Conservation (phyloP, 345 rosid species). For the Jatropha curcas region DNA sequence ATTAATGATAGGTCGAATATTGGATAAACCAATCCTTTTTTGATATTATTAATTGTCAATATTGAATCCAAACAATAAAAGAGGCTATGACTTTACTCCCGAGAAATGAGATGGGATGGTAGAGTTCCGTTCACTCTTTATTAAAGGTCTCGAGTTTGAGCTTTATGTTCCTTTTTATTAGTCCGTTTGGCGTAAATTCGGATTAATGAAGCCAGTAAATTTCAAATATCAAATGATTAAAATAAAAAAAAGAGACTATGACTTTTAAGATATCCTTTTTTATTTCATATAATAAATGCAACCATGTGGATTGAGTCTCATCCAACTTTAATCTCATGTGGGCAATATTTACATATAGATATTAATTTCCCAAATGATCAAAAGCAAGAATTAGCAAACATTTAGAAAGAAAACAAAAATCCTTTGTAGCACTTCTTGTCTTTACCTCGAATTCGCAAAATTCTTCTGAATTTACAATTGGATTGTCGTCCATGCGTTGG, state of each 20-base stretch:
- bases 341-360: neutral
- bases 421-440: neutral
- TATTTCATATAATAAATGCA: no score
- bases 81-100: neutral
- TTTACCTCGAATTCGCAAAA: no score
- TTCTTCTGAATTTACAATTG: neutral
- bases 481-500: neutral
- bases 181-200: no score
- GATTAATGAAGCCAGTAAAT: no score
- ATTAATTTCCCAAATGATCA: neutral
- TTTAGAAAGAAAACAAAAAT: neutral
- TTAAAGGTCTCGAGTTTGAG: no score
- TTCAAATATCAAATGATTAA: no score
- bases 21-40: no score
- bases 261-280: neutral
- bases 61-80: neutral
- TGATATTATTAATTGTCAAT: no score
- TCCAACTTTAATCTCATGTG: slow-evolving; percentile 6
- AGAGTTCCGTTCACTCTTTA: no score
- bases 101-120: no score
- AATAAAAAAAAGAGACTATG: neutral
- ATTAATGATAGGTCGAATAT: neutral
- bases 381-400: neutral
- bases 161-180: no score
- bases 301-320: slow-evolving; percentile 7